Base-by-base conservation (phyloP, 495 filamentous ascomycete species). In the Articulospora tetracladia region DNA sequence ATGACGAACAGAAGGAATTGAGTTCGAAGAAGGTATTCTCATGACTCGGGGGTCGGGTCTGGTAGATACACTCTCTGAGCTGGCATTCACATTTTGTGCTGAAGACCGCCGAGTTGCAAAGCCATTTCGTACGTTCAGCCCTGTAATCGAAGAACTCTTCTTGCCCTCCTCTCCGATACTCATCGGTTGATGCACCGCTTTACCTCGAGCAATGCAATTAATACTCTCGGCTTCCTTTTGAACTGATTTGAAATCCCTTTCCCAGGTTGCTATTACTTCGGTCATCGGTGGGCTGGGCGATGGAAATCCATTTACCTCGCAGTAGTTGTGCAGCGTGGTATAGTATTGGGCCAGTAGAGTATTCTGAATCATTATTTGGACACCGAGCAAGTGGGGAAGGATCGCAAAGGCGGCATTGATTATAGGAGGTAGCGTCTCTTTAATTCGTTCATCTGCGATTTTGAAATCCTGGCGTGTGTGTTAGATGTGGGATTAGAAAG, bases 341-440 rank as follows among this genome's bases (percentile, higher is more conserved):
- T 98, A 98, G 63, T 90, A 88, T 57, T 94, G 77, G 0, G 84
- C 93, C 2, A 97, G 80, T 25, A 98, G 77, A 41, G 84, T 83
- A 70, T 93, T 94, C 66, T 98, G 93, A 36, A 91, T 84, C 66
- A 88, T 78, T 25, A 96, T 84, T 61, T 93, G 87, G 36, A 81
- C 82, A 28, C 82, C 78, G 2, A 95, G 78, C 17, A 98, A 72
- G 34, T 85, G 82, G n/a, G 91, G 91, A 20, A 95, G 79, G 19
- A 97, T 74, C n/a, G 80, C 87, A 70, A 92, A 90, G 1, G 88
- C 77, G 17, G 90, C 89, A 0, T 77, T 70, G 47, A 94, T 83
- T 15, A 98, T 76, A 1, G 84, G 85, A 3, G 93, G 93, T 2
- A 97, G 83, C 19, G 82, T 84, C 53, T 84, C 76, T 66, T 85